Evolutionary conservation across 1,139 yeast genomes (phyloP), one percentile per base, ranked within the genome.

Genomic region (Debaryomycetaceae sp.): DNA sequence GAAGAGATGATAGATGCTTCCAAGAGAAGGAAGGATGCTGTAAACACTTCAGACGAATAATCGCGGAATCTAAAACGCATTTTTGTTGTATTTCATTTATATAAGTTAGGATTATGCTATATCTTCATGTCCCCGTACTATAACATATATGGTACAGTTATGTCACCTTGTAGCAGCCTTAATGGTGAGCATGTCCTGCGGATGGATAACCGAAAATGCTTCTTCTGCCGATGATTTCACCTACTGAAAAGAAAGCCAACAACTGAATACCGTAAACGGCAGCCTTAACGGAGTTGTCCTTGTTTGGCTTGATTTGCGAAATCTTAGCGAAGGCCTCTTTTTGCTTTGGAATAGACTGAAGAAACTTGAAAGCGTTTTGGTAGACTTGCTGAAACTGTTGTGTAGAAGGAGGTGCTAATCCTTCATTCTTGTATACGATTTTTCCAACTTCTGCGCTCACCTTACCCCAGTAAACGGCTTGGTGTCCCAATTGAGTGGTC

Each of bases 151-250:
- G 35, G 18, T 17, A 18, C n/a, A 26, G 16, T 18, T 5, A 32
- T 14, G 14, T 24, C 22, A 32, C 22, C 18, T 9, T 16, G 22
- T 17, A 32, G 13, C 22, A 15, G 15, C 9, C 34, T 31, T 38
- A 57, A 43, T 65, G 70, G 48, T 58, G 60, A 17, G 37, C 26
- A 43, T 49, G 57, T 38, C 65, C 71, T 45, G 61, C 67, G 15
- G 73, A 55, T 59, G 87, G 87, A 78, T 89, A 89, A 52, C 96
- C 96, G 59, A 87, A 83, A 47, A 89, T 56, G 60, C 84, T 75
- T 78, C 98, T 87, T 79, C 98, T 89, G 59, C 99, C 99, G 59
- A 92, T 78, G 53, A 91, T 82, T 77, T 92, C 98, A 61, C 99
- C 99, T 39, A 92, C 75, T 24, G 97, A 83, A 70, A 89, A 92